Evolutionary conservation across 345 rosid genomes (phyloP), one percentile per base, ranked within the genome.

Genomic region (Linum trigynum): DNA sequence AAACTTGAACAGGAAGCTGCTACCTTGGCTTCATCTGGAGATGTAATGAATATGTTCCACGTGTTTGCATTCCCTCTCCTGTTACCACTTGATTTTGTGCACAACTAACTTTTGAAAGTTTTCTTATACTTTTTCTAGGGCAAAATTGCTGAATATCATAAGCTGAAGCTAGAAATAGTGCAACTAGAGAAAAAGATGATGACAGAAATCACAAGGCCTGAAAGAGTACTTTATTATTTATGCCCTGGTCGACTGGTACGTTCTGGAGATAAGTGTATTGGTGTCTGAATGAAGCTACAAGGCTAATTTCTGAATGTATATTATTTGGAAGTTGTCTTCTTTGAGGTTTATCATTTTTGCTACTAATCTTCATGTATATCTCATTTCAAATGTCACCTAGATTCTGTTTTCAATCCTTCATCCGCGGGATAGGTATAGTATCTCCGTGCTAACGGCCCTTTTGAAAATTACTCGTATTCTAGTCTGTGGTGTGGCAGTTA

Each of bases 1-100:
- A 82, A 88, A 73, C 84, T 94, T 74, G 99, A 94, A 75, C 84
- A 90, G 72, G 99, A 94, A 85, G 99, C 89, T 79, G 88, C 89
- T 45, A 72, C 65, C 67, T 92, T 90, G 63, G 84, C 88, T 72
- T 91, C 96, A 72, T 85, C 95, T 37, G 99, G 97, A 78, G 90
- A 92, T 91, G 98, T 90, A 72, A 64, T 66, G 10, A 57, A n/a
- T 36, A 40, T 57, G 65, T 62, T 71, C 63, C 61, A 57, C 65
- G 16, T 12, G 50, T 62, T 0, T 61, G 37, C 39, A 39, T 15
- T 3, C 23, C 7, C 23, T 3, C 39, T 37, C 6, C 38, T 70
- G 41, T 62, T 62, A 38, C 58, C 63, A n/a, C 11, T 71, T 37
- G 61, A 38, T 23, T 45, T 66, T 14, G 37, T 1, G 3, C 15